These are phyloP conservation scores for Conticribra weissflogii DNA, from an alignment of 108 stramenopile genomes.

Conservation along the genomic window DNA sequence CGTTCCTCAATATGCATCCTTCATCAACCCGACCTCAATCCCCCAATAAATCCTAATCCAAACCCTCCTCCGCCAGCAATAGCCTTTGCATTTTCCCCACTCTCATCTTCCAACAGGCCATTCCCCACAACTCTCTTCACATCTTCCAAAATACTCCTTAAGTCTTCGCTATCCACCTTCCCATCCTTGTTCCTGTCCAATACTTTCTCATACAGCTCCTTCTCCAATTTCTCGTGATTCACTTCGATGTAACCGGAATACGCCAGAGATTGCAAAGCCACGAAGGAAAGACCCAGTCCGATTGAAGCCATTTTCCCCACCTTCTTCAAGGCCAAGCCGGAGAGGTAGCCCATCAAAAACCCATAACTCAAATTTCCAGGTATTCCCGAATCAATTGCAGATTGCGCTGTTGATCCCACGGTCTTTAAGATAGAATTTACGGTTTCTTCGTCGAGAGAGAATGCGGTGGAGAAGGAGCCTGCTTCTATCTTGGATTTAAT, in stretches of 20 bases:
- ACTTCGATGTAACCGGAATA: conserved; percentile 75
- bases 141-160: conserved; percentile 25
- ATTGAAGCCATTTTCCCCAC: conserved; percentile 67
- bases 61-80: conserved; percentile 40
- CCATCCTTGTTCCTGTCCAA: conserved; percentile 51
- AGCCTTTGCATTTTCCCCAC: not conserved
- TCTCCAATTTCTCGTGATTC: conserved; percentile 62
- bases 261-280: conserved; percentile 62
- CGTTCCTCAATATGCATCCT: too few relatives aligned
- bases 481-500: conserved; percentile 32
- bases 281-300: conserved; percentile 71
- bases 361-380: conserved; percentile 71
- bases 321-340: conserved; percentile 76
- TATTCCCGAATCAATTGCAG: conserved; percentile 53
- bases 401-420: conserved; percentile 25
- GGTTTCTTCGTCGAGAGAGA: not conserved
- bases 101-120: conserved; percentile 25
- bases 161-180: conserved; percentile 35
- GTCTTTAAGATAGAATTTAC: conserved; percentile 10
- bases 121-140: conserved; percentile 38
- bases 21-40: conserved; percentile 43
- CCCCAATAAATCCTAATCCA: conserved; percentile 45
- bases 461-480: not conserved
- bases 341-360: conserved; percentile 72
- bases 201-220: conserved; percentile 33